phyloP scores from a whole-genome alignment of 768 basidiomycete genomes.

The Melanogaster broomeanus region DNA sequence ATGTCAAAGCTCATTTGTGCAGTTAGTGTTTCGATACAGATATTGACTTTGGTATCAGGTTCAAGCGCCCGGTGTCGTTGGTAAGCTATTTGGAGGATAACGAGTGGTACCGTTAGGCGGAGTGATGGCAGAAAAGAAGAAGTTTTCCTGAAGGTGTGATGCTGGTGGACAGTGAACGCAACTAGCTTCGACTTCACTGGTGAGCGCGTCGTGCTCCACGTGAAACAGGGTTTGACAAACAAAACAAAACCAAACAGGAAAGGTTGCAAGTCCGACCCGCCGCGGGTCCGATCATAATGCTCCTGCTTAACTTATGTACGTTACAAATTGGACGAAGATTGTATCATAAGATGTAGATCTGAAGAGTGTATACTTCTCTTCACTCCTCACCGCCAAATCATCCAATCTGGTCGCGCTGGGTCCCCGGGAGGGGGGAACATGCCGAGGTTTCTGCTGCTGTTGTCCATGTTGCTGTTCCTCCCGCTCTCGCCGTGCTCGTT shows the following conservation, averaged over 20 bases:
- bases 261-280: neutral
- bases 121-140: neutral
- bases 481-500: conserved; percentile 68
- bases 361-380: neutral
- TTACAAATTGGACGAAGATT: neutral
- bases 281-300: too few relatives aligned
- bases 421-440: conserved; percentile 65
- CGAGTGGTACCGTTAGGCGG: neutral
- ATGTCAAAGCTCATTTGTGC: conserved; percentile 54
- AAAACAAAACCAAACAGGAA: conserved; percentile 29
- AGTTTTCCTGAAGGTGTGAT: neutral
- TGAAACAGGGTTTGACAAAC: neutral
- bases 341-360: conserved; percentile 6
- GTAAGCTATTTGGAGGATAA: neutral
- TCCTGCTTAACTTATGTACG: too few relatives aligned
- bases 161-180: neutral
- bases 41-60: neutral
- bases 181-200: neutral
- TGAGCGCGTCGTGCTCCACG: conserved; percentile 1
- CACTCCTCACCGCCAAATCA: conserved; percentile 43
- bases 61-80: neutral
- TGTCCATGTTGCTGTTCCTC: conserved; percentile 41
- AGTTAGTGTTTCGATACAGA: neutral
- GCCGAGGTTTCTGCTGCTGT: conserved; percentile 38
- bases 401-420: conserved; percentile 67